Evolutionary conservation across 2,329 filamentous ascomycete genomes (phyloP), one percentile per base, ranked within the genome.

Genomic region (Colletotrichum siamense): DNA sequence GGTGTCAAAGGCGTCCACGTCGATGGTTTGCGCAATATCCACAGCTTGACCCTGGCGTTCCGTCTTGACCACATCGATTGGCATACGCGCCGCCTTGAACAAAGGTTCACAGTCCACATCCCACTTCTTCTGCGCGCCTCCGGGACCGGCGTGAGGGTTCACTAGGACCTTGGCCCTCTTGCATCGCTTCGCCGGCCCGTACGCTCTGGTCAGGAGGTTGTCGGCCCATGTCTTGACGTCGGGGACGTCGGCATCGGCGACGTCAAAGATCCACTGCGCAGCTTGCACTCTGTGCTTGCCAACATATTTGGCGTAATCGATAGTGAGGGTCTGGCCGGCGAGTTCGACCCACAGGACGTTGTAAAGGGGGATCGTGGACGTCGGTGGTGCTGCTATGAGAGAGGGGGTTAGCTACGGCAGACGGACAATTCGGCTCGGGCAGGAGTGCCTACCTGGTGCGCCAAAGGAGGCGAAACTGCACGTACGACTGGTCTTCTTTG

Each of bases 141-240:
- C 96, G 57, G 95, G 94, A 0, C 97, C 97, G 16, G 96, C 95
- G 80, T 96, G 94, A 0, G 97, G 97, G 84, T 99, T 99, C 77
- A 99, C 90, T 59, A 99, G 87, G 15, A 99, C 93, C 83, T 97
- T 98, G 78, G 97, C 93, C 63, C 95, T 92, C 84, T 96, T 97
- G 74, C 89, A 90, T 69, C 89, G 90, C 81, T 94, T 92, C 3
- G 94, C 90, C 9, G 86, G 71, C 87, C 93, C 86, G 81, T 98
- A 98, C 28, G 96, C 92, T 63, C 90, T 89, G 44, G 92, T 87
- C 24, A 98, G 83, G 39, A 98, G 88, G 69, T 86, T 87, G 32
- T 89, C 87, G 49, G 93, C 86, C 92, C 95, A 98, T 73, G 83
- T 80, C 64, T 89, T 87, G 10, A 89, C 86, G n/a, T 89, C 85